Conservation (phyloP, 208 protist species). For the Crithidia acanthocephali region DNA sequence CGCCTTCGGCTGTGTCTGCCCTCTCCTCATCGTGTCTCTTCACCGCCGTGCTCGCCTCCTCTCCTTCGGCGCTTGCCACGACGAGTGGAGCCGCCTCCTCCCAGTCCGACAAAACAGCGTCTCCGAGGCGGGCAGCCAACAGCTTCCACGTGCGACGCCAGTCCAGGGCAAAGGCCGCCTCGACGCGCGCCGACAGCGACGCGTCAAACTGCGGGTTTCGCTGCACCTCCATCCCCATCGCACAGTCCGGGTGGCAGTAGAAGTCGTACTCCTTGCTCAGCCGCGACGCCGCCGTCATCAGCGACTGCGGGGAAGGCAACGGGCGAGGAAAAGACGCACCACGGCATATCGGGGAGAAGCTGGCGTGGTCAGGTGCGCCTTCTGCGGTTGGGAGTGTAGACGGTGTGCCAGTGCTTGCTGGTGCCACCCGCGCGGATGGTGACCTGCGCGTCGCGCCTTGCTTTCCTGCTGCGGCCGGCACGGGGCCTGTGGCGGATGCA, state of each 20-base stretch:
- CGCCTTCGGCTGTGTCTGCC: not conserved
- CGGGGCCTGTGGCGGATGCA: not conserved
- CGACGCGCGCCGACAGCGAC: slow-evolving; percentile 42
- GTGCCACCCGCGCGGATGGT: not conserved
- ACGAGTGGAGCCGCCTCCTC: not conserved
- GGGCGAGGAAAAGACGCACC: not conserved
- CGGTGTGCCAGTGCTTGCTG: not conserved
- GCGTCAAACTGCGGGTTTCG: slow-evolving; percentile 56
- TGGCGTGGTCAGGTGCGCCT: not conserved
- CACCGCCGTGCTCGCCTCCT: too few species aligned
- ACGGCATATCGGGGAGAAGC: not conserved
- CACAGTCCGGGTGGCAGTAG: slow-evolving; percentile 62
- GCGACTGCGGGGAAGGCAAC: slow-evolving; percentile 18
- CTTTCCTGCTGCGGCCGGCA: too few species aligned
- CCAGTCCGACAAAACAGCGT: not conserved
- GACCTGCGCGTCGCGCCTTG: too few species aligned
- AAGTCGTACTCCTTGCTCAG: slow-evolving; percentile 33
- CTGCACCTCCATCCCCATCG: slow-evolving; percentile 47
- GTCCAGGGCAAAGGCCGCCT: slow-evolving; percentile 36
- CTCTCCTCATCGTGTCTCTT: too few species aligned
- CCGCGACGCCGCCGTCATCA: slow-evolving; percentile 13
- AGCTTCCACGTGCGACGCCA: slow-evolving; percentile 35
- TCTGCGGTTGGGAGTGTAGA: too few species aligned
- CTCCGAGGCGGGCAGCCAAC: slow-evolving; percentile 2
- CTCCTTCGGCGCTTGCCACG: too few species aligned